Evolutionary conservation across 495 filamentous ascomycete genomes (phyloP).

Genomic region (Amphirosellinia nigrospora): DNA sequence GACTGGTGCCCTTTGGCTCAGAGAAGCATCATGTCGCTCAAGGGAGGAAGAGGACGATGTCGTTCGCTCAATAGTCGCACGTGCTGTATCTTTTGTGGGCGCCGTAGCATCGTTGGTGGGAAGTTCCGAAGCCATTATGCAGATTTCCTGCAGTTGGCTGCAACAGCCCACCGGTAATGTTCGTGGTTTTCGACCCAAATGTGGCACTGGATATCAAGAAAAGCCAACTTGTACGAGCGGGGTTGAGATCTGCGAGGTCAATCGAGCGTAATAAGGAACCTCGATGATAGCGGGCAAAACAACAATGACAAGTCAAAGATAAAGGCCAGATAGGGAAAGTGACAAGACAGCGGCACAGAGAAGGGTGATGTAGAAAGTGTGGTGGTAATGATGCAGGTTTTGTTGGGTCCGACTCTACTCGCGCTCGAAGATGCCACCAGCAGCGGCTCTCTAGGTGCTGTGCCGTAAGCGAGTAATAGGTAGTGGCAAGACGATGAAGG

Average conservation of each 20-base stretch:
- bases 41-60: slow-evolving; percentile 34
- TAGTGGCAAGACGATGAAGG: neutral
- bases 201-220: neutral
- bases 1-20: slow-evolving; percentile 29
- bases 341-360: neutral
- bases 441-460: neutral
- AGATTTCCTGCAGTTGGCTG: slow-evolving; percentile 15
- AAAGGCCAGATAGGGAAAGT: neutral
- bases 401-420: neutral
- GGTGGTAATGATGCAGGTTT: slow-evolving; percentile 1
- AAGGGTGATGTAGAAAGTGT: neutral
- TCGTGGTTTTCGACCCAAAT: neutral
- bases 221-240: neutral
- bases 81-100: slow-evolving; percentile 26
- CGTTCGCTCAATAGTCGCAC: slow-evolving; percentile 30
- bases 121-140: slow-evolving; percentile 32
- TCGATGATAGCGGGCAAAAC: neutral
- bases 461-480: too few species aligned
- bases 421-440: neutral
- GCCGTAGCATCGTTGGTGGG: slow-evolving; percentile 23
- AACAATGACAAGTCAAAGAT: neutral
- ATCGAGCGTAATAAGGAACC: neutral
- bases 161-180: neutral
- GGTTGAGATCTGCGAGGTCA: neutral
- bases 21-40: slow-evolving; percentile 27